Evolutionary conservation across 1,139 yeast species (phyloP), one percentile per base, ranked within the genome.

Genomic region (Saccharomyces hybrid): DNA sequence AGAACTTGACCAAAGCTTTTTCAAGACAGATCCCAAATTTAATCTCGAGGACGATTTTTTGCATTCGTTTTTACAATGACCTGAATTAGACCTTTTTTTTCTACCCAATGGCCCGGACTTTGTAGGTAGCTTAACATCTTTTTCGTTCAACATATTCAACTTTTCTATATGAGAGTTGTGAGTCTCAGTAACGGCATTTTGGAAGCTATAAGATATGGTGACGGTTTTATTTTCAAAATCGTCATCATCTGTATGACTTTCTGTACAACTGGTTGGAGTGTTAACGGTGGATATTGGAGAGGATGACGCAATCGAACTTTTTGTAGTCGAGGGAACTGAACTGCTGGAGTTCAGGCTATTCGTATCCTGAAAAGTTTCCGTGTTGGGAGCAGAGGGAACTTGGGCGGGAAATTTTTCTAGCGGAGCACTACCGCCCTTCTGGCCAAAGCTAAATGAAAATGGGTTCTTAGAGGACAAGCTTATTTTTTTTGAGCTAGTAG

Each of bases 191-290:
- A 44, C 16, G 16, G 38, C 48, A 23, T 31, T 29, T 28, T 48
- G 48, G 14, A 25, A 46, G 31, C 31, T 8, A 9, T 46, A 38
- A 16, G 44, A 38, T 8, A 38, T 46, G n/a, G 28, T 27, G 44
- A 38, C 44, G 11, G 44, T 38, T 26, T 50, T 54, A 8, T 50
- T 53, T 31, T 55, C 58, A 25, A 44, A 54, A 47, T 34, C 31
- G 6, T 48, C 54, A 29, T 47, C 48, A 19, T 49, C 25, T 50
- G 46, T 48, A 13, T 46, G 48, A 9, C 31, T 52, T 48, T 48
- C 48, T 7, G 52, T 26, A 29, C 32, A n/a, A 19, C 44, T 38
- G 25, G 25, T 38, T 13, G 13, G 44, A 5, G 44, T 38, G 13
- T 38, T 38, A 38, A 38, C 44, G 11, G 44, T 16, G 3, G 44